Evolutionary conservation across 345 rosid species (phyloP).

Genomic region (Salix caprea): DNA sequence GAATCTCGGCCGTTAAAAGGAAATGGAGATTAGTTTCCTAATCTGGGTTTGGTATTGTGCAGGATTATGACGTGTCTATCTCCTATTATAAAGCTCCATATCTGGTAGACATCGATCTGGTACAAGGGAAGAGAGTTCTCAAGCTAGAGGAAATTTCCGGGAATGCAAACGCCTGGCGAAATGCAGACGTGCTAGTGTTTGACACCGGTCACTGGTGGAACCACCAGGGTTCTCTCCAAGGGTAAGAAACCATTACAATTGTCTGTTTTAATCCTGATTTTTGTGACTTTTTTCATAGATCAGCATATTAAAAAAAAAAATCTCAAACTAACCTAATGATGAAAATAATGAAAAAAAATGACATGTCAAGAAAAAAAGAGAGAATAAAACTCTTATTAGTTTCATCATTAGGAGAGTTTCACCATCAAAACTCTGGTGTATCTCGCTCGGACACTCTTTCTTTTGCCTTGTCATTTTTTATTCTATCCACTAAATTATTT

Average conservation of each 20-base stretch:
- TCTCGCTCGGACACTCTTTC: too few relatives aligned
- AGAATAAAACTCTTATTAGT: too few relatives aligned
- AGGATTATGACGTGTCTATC: slow-evolving; percentile 71
- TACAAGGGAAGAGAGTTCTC: slow-evolving; percentile 67
- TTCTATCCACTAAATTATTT: too few relatives aligned
- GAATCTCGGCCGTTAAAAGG: neutral
- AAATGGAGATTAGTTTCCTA: neutral
- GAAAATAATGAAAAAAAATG: too few relatives aligned
- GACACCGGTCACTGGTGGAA: slow-evolving; percentile 99
- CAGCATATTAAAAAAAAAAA: too few relatives aligned
- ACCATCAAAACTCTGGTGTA: too few relatives aligned
- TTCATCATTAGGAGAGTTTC: too few relatives aligned
- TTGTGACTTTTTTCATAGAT: too few relatives aligned
- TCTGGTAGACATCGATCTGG: slow-evolving; percentile 73
- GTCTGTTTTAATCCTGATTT: neutral
- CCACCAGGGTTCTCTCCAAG: slow-evolving; percentile 71
- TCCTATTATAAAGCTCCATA: slow-evolving; percentile 76
- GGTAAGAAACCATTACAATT: slow-evolving; percentile 25
- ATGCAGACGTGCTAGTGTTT: slow-evolving; percentile 64
- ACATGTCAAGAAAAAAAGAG: too few relatives aligned
- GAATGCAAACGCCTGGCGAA: slow-evolving; percentile 65
- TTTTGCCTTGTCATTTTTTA: too few relatives aligned
- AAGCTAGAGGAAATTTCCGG: slow-evolving; percentile 61
- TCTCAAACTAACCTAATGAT: too few relatives aligned
- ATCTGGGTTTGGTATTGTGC: slow-evolving; percentile 17